A percentile compares a stretch with the other conserved stretches of the same genome.
These are phyloP conservation scores for Eutypella sp. DNA, from an alignment of 2,329 filamentous ascomycete genomes.

Conservation along the genomic window DNA sequence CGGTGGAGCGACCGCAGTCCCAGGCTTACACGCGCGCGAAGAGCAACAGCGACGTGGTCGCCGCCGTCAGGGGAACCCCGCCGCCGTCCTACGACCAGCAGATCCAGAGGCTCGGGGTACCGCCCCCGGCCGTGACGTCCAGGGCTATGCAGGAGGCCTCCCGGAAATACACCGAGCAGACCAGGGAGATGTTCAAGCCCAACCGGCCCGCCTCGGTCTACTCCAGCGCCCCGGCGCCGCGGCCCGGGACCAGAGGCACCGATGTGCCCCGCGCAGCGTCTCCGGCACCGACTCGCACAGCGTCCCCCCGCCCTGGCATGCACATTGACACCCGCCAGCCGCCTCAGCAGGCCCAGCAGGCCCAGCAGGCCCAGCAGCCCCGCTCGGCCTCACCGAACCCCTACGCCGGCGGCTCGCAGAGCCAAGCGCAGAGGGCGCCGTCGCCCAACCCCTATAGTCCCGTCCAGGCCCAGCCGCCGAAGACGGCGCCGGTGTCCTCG, in stretches of 20 bases:
- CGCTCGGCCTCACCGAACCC: conserved; percentile 11
- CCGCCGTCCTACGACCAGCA: conserved; percentile 82
- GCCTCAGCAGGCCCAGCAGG: conserved; percentile 12
- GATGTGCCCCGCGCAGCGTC: conserved; percentile 59
- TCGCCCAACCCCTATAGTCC: conserved; percentile 50
- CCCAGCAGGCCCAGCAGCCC: conserved; percentile 14
- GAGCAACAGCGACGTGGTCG: conserved; percentile 39
- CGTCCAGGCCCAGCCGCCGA: background rate
- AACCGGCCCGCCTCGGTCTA: conserved; percentile 32
- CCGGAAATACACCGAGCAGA: conserved; percentile 80
- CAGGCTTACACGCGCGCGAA: conserved; percentile 39
- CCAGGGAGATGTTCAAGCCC: conserved; percentile 67
- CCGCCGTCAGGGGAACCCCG: conserved; percentile 66
- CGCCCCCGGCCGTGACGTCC: conserved; percentile 85
- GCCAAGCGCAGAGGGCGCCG: conserved; percentile 34
- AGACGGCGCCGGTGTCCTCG: background rate
- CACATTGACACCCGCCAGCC: conserved; percentile 39
- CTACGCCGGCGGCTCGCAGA: conserved; percentile 1
- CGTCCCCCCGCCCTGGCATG: conserved; percentile 57
- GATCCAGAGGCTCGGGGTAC: conserved; percentile 76
- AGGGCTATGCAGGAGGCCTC: conserved; percentile 95
- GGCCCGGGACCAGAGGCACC: conserved; percentile 54
- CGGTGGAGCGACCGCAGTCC: conserved; percentile 25
- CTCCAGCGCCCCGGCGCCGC: conserved; percentile 36
- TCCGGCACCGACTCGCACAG: conserved; percentile 61